Evolutionary conservation across 768 basidiomycete genomes (phyloP), one percentile per base, ranked within the genome.

Genomic region (Chalciporus sphaerocephalus): DNA sequence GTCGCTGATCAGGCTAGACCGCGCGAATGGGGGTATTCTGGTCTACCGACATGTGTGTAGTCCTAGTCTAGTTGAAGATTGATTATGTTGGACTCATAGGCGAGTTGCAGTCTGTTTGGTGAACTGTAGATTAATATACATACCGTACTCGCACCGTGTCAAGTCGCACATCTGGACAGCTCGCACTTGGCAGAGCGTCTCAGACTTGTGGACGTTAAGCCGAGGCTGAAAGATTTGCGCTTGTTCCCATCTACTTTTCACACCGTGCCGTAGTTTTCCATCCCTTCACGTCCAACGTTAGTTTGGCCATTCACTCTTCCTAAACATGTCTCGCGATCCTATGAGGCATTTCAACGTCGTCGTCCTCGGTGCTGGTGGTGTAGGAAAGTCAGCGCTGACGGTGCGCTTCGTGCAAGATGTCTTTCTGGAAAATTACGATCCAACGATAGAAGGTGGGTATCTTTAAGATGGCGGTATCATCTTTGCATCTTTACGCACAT

Each of bases 301-400:
- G n/a, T n/a, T 46, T 32, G 10, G 27, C 28, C 42, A 21, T 12
- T 28, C 35, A 34, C 40, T 28, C 28, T 37, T 25, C 13, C 32
- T 34, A 40, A 22, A 51, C 21, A 23, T 47, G 45, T 42, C 46
- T 28, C 43, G 27, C n/a, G 44, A 50, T n/a, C n/a, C n/a, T 51
- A 85, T 88, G 84, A 79, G 79, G 52, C 74, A 80, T 65, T 87
- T 79, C 69, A 86, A 80, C 61, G 79, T 83, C 18, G 87, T 90
- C 47, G 85, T 91, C 36, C 80, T 91, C 41, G 88, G 88, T 56
- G 87, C 88, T 59, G 90, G 90, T 57, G 90, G 90, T 18, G 89
- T 92, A 42, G 90, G 90, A 38, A 92, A 92, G 67, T 91, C 88
- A 20, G 87, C 90, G 11, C 72, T 92, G 25, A 89, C 87, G 60